Base-by-base conservation (phyloP, 2,329 filamentous ascomycete species). In the Botrytis paeoniae region DNA sequence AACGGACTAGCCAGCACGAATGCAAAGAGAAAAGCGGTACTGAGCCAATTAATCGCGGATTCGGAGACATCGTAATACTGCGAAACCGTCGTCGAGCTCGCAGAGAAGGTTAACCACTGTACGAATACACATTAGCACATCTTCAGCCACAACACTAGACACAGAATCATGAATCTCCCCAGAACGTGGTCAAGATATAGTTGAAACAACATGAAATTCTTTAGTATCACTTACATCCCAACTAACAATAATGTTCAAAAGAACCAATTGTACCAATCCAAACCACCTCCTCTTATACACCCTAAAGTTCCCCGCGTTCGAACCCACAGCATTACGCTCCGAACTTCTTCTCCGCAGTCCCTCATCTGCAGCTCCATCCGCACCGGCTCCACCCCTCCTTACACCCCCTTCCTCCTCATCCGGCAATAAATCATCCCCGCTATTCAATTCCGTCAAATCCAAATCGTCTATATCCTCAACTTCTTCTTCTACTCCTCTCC, bases 71-170 rank as follows among this genome's bases (percentile, higher is more conserved):
- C 77, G 80, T 97, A 98, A 84, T 94, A 97, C 37, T 85, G 78
- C 0, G 94, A 89, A 1, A 93, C 88, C 35, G 91, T 89, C 48
- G 88, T 88, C 2, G 93, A 93, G 45, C 97, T 91, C 59, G 95
- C 92, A 2, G 95, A 92, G 82, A 94, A 98, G 10, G 94, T 96
- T 78, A 98, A 88, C 95, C 95, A 98, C 93, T 94, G 77, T 6
- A 45, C 22, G n/a, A 61, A 35, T 22, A 16, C 60, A 70, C 29
- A 75, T 74, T 69, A 74, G 73, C 60, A 65, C 69, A 39, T 63
- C 35, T 63, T 29, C 37, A 32, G 54, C 18, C 1, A 20, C 25
- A 48, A 35, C n/a, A 63, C 22, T 3, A 12, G 14, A 29, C 43
- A 39, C 16, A 4, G 35, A 20, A 66, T 32, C n/a, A 66, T 29